Evolutionary conservation across 169 alveolate genomes (phyloP).

Genomic region (Plasmodium gonderi): DNA sequence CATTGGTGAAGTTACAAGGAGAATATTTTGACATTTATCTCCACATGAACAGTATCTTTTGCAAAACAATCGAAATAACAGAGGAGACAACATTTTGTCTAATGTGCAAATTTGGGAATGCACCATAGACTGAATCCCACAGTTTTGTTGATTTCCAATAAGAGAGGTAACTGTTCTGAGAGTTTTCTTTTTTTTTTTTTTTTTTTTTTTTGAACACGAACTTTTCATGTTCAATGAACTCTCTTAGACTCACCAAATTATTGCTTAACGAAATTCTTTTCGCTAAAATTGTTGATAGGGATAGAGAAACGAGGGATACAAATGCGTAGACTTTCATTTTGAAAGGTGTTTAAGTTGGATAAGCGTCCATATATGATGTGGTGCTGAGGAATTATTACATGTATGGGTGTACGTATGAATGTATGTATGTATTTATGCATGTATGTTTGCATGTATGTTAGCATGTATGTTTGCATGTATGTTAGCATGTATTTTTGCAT

Average conservation of each 20-base stretch:
- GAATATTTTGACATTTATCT: no score
- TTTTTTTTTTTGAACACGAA: background rate
- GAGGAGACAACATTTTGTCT: no score
- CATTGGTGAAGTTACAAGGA: background rate
- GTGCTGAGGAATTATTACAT: background rate
- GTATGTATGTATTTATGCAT: background rate
- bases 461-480: background rate
- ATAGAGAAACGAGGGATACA: background rate
- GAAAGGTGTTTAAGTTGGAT: background rate
- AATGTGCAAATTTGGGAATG: no score
- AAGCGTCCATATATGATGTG: background rate
- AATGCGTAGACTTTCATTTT: slow-evolving; percentile 19
- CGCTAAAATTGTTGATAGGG: slow-evolving; percentile 8
- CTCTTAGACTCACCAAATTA: slow-evolving; percentile 8
- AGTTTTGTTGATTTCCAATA: no score
- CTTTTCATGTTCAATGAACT: no score
- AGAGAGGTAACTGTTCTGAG: no score
- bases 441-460: background rate
- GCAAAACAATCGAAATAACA: no score
- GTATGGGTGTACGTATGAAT: background rate
- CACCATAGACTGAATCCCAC: no score
- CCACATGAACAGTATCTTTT: no score
- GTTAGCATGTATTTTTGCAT: background rate
- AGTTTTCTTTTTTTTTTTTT: background rate
- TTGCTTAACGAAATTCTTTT: slow-evolving; percentile 4